Base-by-base conservation (phyloP, 2,329 filamentous ascomycete genomes). In the Alternaria incomplexa region DNA sequence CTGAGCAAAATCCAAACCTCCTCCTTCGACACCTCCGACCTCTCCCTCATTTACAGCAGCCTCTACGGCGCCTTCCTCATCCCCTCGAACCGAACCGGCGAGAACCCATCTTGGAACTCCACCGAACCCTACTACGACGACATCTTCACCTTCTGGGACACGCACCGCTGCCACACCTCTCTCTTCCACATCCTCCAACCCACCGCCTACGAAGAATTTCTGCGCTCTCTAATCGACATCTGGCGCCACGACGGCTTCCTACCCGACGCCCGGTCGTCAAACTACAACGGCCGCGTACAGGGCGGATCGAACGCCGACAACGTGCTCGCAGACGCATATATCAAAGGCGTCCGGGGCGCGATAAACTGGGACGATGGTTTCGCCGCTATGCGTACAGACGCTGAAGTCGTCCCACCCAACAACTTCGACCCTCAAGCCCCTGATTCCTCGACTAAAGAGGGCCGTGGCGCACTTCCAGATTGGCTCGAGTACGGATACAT, bases 221-320 rank as follows among this genome's bases (percentile, higher is more conserved):
- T 92, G 51, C 85, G 90, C 8, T 89, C 89, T 1, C 80, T 91
- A 53, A 87, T 93, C 57, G 90, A 92, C 67, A 87, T 90, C 68
- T 92, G 87, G 86, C 82, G 87, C 58, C 80, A 88, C 63, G 88
- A 89, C 6, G 88, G 88, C 5, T 91, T 85, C 68, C 81, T 90
- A 72, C 89, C 89, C 0, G 89, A 91, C 69, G 89, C 84, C 0
- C 86, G 90, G 11, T 91, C 88, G 0, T 90, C 87, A 2, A 89
- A 91, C 76, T 90, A 83, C 80, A 92, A 91, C 65, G 90, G 90
- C 10, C 86, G 87, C 15, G 87, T 88, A 0, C 90, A 92, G 73
- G 90, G 89, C 11, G 90, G 90, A 8, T 90, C 86, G 12, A 92
- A 92, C 70, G 86, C 87, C 5, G 90, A 93, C 74, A 92, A 90